Conservation (phyloP, 192 early-diverging fungal species). For the Pilobolus umbonatus region DNA sequence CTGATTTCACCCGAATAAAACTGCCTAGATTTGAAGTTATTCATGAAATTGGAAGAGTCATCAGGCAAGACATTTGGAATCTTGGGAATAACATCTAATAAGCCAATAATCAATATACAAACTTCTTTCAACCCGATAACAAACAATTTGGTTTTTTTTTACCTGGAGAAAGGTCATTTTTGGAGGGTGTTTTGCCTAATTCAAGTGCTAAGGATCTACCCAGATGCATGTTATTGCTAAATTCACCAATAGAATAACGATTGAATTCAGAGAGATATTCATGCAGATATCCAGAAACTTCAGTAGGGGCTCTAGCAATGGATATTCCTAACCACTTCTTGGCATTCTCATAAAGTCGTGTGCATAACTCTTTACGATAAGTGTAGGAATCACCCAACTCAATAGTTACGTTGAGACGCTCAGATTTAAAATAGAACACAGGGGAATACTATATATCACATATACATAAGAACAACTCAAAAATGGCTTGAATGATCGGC, state of each 20-base stretch:
- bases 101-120: slow-evolving; percentile 1
- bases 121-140: slow-evolving; percentile 27
- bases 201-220: slow-evolving; percentile 70
- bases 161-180: slow-evolving; percentile 29
- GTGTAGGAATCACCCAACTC: slow-evolving; percentile 67
- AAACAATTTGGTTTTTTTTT: slow-evolving; percentile 27
- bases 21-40: slow-evolving; percentile 45
- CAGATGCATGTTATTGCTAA: slow-evolving; percentile 51
- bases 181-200: slow-evolving; percentile 40
- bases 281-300: slow-evolving; percentile 64
- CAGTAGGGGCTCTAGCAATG: slow-evolving; percentile 60
- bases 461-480: neutral
- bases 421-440: slow-evolving; percentile 62
- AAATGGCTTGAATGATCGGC: no score
- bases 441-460: slow-evolving; percentile 53
- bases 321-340: slow-evolving; percentile 63
- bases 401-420: slow-evolving; percentile 56
- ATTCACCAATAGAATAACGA: slow-evolving; percentile 48
- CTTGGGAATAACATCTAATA: slow-evolving; percentile 31
- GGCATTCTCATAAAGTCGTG: slow-evolving; percentile 53
- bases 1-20: slow-evolving; percentile 50
- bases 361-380: slow-evolving; percentile 65
- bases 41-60: slow-evolving; percentile 51
- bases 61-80: slow-evolving; percentile 40
- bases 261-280: slow-evolving; percentile 63